Conservation (phyloP, 495 filamentous ascomycete genomes). For the Chlorociboria aeruginascens region DNA sequence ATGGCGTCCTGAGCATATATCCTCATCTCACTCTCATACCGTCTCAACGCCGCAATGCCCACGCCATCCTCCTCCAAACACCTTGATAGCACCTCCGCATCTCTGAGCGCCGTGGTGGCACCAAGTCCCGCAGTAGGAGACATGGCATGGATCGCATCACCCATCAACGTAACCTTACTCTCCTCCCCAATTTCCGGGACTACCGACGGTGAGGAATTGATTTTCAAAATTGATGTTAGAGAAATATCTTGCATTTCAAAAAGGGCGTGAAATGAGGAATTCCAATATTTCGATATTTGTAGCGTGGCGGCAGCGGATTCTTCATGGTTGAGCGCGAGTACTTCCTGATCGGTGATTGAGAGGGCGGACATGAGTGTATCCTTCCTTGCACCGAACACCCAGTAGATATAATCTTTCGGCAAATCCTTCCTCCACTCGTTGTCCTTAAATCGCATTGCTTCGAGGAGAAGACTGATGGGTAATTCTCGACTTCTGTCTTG, state of each 20-base stretch:
- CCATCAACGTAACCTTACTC: slow-evolving; percentile 16
- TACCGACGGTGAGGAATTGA: slow-evolving; percentile 10
- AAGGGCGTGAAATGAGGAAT: slow-evolving; percentile 8
- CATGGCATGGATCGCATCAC: slow-evolving; percentile 24
- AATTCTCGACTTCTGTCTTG: slow-evolving; percentile 8
- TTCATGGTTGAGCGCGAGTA: not conserved
- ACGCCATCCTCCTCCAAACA: not conserved
- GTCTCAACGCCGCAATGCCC: not conserved
- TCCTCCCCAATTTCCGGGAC: slow-evolving; percentile 3
- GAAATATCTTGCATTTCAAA: slow-evolving; percentile 15
- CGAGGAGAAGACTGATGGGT: slow-evolving; percentile 6
- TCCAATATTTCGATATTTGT: slow-evolving; percentile 14
- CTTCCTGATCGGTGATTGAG: not conserved
- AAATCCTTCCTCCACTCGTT: slow-evolving; percentile 8
- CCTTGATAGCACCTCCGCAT: slow-evolving; percentile 10
- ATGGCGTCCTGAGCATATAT: slow-evolving; percentile 4
- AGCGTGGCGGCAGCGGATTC: slow-evolving; percentile 4
- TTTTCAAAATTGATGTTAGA: slow-evolving; percentile 12
- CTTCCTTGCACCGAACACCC: slow-evolving; percentile 16
- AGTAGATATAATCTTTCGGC: slow-evolving; percentile 24
- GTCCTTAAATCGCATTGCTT: slow-evolving; percentile 7
- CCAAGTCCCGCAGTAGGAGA: slow-evolving; percentile 18
- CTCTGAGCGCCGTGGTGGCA: slow-evolving; percentile 17
- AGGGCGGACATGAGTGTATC: not conserved
- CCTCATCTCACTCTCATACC: slow-evolving; percentile 16